A percentile compares a stretch with the other conserved stretches of the same genome.
Conservation (phyloP, 345 rosid species). For the Hypericum androsaemum region DNA sequence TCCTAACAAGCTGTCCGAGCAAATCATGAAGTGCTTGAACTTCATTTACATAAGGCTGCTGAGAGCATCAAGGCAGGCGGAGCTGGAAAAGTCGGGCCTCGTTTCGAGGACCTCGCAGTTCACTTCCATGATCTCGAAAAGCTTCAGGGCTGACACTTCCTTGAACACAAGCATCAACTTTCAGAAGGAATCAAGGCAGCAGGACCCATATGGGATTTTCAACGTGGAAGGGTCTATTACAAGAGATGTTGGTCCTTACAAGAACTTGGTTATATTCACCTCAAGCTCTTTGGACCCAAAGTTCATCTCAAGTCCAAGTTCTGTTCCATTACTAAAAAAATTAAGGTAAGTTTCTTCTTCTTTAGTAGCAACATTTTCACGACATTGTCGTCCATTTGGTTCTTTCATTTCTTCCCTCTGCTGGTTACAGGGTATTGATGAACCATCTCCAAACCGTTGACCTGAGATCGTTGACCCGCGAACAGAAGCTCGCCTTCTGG, state of each 20-base stretch:
- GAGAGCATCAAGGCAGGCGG: constrained; percentile 75
- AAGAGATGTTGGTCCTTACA: constrained; percentile 83
- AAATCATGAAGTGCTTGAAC: constrained; percentile 71
- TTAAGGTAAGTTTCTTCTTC: constrained; percentile 41
- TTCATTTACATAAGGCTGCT: constrained; percentile 68
- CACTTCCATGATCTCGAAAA: constrained; percentile 49
- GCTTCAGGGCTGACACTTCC: constrained; percentile 54
- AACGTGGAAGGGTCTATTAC: constrained; percentile 64
- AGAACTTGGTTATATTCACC: constrained; percentile 78
- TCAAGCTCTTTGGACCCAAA: constrained; percentile 69
- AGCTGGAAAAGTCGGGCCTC: constrained; percentile 61
- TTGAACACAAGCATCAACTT: constrained; percentile 26
- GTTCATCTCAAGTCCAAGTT: constrained; percentile 74
- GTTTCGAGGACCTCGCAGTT: constrained; percentile 45
- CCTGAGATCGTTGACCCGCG: constrained; percentile 44
- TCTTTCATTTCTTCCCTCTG: not conserved
- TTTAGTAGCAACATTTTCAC: not conserved
- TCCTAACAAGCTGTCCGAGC: constrained; percentile 82
- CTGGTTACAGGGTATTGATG: constrained; percentile 55
- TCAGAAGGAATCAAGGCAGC: constrained; percentile 68
- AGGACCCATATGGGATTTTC: constrained; percentile 78
- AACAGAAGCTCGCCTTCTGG: constrained; percentile 94
- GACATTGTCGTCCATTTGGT: too few relatives aligned
- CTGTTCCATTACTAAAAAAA: constrained; percentile 54
- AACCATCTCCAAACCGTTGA: constrained; percentile 66